These are phyloP conservation scores for Pilasporangium apinafurcum DNA, from an alignment of 352 stramenopile genomes.

Conservation along the genomic window DNA sequence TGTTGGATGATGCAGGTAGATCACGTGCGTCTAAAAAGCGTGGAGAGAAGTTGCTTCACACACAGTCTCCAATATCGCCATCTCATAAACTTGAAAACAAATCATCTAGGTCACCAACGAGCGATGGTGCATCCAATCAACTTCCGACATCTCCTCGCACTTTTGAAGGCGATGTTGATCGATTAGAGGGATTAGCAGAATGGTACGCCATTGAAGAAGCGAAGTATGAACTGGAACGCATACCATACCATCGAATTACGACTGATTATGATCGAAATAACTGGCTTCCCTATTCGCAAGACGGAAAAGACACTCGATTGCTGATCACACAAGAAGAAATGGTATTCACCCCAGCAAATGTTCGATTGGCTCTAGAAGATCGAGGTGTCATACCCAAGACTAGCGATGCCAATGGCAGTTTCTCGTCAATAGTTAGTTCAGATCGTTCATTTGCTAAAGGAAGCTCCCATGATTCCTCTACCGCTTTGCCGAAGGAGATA, in stretches of 20 bases:
- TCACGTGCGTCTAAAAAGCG: slow-evolving; percentile 4
- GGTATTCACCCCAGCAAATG: slow-evolving; percentile 41
- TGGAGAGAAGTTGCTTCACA: slow-evolving; percentile 1
- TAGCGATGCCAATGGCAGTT: too few species aligned
- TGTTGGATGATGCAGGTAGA: slow-evolving; percentile 30
- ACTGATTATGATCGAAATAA: slow-evolving; percentile 45
- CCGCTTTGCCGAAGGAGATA: slow-evolving; percentile 30
- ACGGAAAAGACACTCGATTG: slow-evolving; percentile 53
- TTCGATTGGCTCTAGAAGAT: slow-evolving; percentile 54
- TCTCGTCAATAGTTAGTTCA: slow-evolving; percentile 3
- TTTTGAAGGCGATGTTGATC: slow-evolving; percentile 27
- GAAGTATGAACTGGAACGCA: slow-evolving; percentile 54
- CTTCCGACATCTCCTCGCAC: too few species aligned
- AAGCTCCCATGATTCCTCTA: slow-evolving; percentile 2
- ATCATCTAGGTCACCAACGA: too few species aligned
- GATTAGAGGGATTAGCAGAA: slow-evolving; percentile 53
- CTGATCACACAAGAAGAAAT: slow-evolving; percentile 63
- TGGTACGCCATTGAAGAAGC: slow-evolving; percentile 73
- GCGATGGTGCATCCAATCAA: neutral
- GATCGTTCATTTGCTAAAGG: slow-evolving; percentile 1
- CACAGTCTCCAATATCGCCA: neutral
- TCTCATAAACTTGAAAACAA: slow-evolving; percentile 1
- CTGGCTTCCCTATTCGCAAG: slow-evolving; percentile 35
- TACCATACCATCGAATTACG: slow-evolving; percentile 59
- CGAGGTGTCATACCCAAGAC: slow-evolving; percentile 59